Percentiles rank a stretch among this genome's conserved stretches.
Evolutionary conservation across 306 rosid genomes (phyloP).

Genomic region (Pterocarpus santalinus): DNA sequence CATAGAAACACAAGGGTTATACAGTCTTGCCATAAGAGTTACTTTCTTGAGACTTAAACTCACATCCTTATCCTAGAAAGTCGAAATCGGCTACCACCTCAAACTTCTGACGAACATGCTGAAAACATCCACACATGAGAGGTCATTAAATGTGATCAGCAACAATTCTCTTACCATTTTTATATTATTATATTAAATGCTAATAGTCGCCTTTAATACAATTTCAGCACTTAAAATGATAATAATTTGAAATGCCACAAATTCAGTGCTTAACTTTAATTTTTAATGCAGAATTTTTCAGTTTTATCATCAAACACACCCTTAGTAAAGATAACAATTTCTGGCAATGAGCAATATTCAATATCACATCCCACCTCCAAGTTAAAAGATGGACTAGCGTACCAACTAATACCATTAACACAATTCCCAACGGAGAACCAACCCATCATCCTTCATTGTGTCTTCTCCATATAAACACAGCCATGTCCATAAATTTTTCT

Average conservation of each 20-base stretch:
- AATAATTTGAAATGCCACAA: not conserved
- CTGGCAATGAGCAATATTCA: slow-evolving; percentile 5
- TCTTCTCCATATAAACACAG: slow-evolving; percentile 8
- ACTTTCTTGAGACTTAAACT: no score
- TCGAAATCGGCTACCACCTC: not conserved
- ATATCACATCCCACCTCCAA: slow-evolving; percentile 13
- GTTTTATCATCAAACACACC: no score
- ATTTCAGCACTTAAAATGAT: not conserved
- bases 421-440: not conserved
- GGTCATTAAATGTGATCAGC: no score
- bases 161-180: no score
- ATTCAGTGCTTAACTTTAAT: not conserved
- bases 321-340: not conserved
- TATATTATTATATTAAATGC: not conserved
- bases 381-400: not conserved
- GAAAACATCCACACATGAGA: no score
- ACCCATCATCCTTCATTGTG: slow-evolving; percentile 8
- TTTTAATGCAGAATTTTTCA: not conserved
- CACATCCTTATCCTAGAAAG: not conserved
- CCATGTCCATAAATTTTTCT: not conserved
- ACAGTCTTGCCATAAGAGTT: no score
- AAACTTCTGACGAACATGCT: no score
- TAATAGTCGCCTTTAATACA: not conserved
- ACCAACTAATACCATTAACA: slow-evolving; percentile 15
- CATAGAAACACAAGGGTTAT: no score